phyloP scores from a whole-genome alignment of 805 yeast species.

The Candida pseudofarinosa region DNA sequence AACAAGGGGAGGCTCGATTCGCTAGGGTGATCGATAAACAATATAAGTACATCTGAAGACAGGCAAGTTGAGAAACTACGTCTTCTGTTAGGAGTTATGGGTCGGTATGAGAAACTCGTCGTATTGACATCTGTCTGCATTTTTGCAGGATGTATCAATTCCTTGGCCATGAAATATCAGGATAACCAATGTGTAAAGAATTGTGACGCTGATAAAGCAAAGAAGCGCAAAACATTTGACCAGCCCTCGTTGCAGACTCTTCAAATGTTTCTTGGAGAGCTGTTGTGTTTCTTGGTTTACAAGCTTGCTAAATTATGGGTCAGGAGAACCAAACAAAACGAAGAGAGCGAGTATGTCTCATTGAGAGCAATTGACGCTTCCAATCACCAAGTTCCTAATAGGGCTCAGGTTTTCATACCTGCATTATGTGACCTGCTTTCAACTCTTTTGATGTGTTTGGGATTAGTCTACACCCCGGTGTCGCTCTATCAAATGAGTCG shows the following conservation, averaged over 20 bases:
- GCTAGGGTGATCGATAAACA: no score
- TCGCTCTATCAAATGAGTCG: conserved; percentile 84
- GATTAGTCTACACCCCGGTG: conserved; percentile 69
- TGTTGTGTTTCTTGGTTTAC: conserved; percentile 44
- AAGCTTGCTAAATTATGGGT: conserved; percentile 12
- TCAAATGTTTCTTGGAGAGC: conserved; percentile 79
- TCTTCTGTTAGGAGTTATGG: no score
- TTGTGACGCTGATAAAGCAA: conserved; percentile 44
- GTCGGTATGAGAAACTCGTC: not conserved
- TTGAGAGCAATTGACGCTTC: conserved; percentile 8
- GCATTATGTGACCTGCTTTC: conserved; percentile 68
- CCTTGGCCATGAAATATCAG: conserved; percentile 70
- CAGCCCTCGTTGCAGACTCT: conserved; percentile 78
- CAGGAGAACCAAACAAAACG: conserved; percentile 7
- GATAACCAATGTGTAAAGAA: conserved; percentile 66
- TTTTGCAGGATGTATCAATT: conserved; percentile 67
- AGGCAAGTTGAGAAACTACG: no score
- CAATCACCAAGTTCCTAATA: conserved; percentile 17
- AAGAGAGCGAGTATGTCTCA: conserved; percentile 12
- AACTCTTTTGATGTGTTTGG: conserved; percentile 74
- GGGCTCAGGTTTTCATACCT: conserved; percentile 45
- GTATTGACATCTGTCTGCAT: conserved; percentile 44
- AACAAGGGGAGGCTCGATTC: no score
- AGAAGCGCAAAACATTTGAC: conserved; percentile 51
- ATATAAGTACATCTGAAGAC: no score